Conservation (phyloP, 352 stramenopile species). For the Globisporangium alternatum region DNA sequence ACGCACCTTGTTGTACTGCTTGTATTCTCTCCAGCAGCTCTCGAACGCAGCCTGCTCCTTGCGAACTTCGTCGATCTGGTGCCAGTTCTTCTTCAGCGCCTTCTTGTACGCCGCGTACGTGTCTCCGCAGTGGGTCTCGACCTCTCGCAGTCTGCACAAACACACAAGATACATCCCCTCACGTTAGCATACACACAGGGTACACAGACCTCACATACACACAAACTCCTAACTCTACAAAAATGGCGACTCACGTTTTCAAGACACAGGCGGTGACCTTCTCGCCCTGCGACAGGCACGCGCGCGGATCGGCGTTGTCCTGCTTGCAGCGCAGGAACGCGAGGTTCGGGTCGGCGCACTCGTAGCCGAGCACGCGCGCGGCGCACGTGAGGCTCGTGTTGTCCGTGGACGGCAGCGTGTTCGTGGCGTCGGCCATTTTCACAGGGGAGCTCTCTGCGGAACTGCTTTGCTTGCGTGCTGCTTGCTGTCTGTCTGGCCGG, state of each 20-base stretch:
- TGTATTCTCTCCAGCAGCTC: constrained; percentile 82
- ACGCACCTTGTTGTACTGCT: constrained; percentile 43
- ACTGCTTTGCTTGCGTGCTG: constrained; percentile 13
- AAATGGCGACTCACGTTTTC: constrained; percentile 62
- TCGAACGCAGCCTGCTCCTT: constrained; percentile 86
- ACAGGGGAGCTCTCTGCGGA: not conserved
- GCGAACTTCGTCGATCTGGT: constrained; percentile 79
- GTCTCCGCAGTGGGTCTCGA: constrained; percentile 83
- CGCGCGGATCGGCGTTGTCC: constrained; percentile 72
- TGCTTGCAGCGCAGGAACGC: constrained; percentile 88
- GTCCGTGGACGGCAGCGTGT: constrained; percentile 73
- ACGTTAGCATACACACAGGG: constrained; percentile 4
- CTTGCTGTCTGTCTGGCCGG: not conserved
- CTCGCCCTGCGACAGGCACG: constrained; percentile 81
- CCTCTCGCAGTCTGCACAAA: constrained; percentile 53
- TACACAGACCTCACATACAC: not conserved
- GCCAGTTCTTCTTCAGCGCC: constrained; percentile 88
- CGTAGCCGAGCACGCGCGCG: constrained; percentile 74
- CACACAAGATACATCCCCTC: not conserved
- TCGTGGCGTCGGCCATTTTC: constrained; percentile 49
- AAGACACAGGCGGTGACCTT: constrained; percentile 86
- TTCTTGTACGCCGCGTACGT: constrained; percentile 86
- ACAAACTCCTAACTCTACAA: not conserved
- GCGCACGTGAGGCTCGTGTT: constrained; percentile 88
- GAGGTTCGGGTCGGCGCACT: constrained; percentile 83